These are phyloP conservation scores for Chaetomidium leptoderma DNA, from an alignment of 495 filamentous ascomycete genomes.

Conservation along the genomic window DNA sequence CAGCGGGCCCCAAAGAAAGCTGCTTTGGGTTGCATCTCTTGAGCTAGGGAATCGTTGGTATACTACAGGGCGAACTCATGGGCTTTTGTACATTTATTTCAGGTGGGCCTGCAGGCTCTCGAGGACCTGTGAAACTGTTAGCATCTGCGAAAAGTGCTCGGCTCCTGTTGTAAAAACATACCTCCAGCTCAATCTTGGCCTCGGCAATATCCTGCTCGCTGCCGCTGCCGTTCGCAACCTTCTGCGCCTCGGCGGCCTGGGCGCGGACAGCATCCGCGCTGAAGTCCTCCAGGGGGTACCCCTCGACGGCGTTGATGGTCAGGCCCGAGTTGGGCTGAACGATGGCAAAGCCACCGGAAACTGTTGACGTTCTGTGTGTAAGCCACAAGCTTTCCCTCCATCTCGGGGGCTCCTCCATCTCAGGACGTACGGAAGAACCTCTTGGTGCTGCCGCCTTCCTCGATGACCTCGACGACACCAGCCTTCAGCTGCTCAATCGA, in stretches of 20 bases:
- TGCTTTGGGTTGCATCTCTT: conserved; percentile 26
- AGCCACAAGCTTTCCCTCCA: conserved; percentile 8
- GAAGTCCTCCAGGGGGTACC: conserved; percentile 91
- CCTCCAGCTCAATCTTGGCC: conserved; percentile 98
- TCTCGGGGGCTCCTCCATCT: neutral
- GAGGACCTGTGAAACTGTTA: conserved; percentile 31
- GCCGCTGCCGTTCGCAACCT: conserved; percentile 83
- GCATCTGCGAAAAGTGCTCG: neutral
- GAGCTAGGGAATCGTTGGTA: conserved; percentile 34
- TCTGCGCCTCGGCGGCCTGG: conserved; percentile 89
- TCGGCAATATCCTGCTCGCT: conserved; percentile 98
- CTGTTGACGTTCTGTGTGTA: conserved; percentile 44
- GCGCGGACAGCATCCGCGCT: conserved; percentile 74
- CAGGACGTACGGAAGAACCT: conserved; percentile 88
- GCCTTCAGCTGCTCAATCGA: conserved; percentile 99
- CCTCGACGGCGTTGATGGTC: conserved; percentile 97
- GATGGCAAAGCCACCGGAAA: conserved; percentile 94
- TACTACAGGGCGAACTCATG: conserved; percentile 28
- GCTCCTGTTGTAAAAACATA: conserved; percentile 37
- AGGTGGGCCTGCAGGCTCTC: conserved; percentile 66
- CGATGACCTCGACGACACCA: conserved; percentile 89
- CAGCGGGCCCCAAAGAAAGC: conserved; percentile 19
- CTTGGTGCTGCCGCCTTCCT: conserved; percentile 87
- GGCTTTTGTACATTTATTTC: conserved; percentile 54
- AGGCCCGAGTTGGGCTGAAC: conserved; percentile 92